Conservation (phyloP, 495 filamentous ascomycete species). For the Pyrenopolyporus hunteri region DNA sequence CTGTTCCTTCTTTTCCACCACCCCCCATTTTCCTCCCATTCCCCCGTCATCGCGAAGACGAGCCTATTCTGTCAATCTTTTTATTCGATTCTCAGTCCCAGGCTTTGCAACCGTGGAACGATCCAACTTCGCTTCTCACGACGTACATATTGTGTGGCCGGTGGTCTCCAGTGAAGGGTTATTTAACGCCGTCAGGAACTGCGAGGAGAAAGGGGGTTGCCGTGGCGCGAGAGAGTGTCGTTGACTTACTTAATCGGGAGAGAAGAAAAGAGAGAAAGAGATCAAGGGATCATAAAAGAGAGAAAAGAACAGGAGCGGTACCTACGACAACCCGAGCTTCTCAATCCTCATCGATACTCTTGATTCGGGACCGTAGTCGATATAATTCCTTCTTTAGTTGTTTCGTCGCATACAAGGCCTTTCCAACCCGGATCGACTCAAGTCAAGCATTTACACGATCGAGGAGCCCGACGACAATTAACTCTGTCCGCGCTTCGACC, state of each 20-base stretch:
- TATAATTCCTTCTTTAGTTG: slow-evolving; percentile 11
- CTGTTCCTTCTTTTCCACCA: slow-evolving; percentile 20
- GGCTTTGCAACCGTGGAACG: slow-evolving; percentile 39
- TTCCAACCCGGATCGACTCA: slow-evolving; percentile 1
- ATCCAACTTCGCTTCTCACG: slow-evolving; percentile 42
- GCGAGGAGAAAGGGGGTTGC: slow-evolving; percentile 29
- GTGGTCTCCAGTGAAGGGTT: slow-evolving; percentile 26
- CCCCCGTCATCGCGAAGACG: slow-evolving; percentile 35
- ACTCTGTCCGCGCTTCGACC: slow-evolving; percentile 16
- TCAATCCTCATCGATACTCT: slow-evolving; percentile 9
- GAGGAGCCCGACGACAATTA: slow-evolving; percentile 23
- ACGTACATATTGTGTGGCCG: slow-evolving; percentile 33
- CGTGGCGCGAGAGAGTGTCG: slow-evolving; percentile 1
- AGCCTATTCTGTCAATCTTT: slow-evolving; percentile 45
- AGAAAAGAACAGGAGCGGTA: slow-evolving; percentile 11
- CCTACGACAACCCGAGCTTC: not conserved
- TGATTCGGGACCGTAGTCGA: slow-evolving; percentile 26
- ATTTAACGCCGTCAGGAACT: slow-evolving; percentile 37
- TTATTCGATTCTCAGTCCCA: slow-evolving; percentile 40
- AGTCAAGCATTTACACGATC: slow-evolving; percentile 1
- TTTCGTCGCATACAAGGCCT: slow-evolving; percentile 10
- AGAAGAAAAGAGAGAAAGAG: slow-evolving; percentile 15
- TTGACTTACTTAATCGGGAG: slow-evolving; percentile 9
- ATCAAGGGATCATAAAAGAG: slow-evolving; percentile 1
- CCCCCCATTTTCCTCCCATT: slow-evolving; percentile 24